phyloP scores from a whole-genome alignment of 2,329 filamentous ascomycete genomes.

The Fusarium metavorans region DNA sequence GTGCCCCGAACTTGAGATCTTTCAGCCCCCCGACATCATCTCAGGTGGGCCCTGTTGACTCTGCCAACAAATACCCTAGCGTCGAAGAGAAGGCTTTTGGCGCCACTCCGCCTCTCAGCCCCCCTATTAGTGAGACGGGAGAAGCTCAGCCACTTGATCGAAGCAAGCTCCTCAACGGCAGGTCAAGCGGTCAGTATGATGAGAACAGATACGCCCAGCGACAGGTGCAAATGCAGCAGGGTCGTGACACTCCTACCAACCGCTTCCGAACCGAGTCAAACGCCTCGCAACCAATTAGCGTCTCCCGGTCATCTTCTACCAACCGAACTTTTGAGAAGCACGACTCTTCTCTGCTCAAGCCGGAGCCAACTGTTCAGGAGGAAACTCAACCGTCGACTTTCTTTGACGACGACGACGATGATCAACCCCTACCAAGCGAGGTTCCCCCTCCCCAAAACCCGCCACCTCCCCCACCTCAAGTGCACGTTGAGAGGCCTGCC shows the following conservation, averaged over 20 bases:
- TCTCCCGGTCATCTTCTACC: slow-evolving; percentile 62
- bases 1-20: slow-evolving; percentile 76
- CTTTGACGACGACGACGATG: slow-evolving; percentile 59
- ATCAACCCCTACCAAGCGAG: slow-evolving; percentile 41
- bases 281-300: slow-evolving; percentile 50
- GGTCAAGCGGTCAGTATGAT: slow-evolving; percentile 80
- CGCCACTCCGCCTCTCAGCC: slow-evolving; percentile 56
- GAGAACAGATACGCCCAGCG: slow-evolving; percentile 87
- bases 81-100: slow-evolving; percentile 51
- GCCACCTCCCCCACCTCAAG: slow-evolving; percentile 51
- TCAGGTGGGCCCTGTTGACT: slow-evolving; percentile 53
- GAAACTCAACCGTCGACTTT: slow-evolving; percentile 54
- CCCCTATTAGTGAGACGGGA: slow-evolving; percentile 76
- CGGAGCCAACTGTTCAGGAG: slow-evolving; percentile 50
- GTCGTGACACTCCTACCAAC: slow-evolving; percentile 71
- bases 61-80: slow-evolving; percentile 51
- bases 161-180: slow-evolving; percentile 79
- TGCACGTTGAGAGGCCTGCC: slow-evolving; percentile 60
- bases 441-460: slow-evolving; percentile 16
- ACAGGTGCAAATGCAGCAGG: slow-evolving; percentile 83
- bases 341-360: slow-evolving; percentile 44
- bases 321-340: slow-evolving; percentile 52
- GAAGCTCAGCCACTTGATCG: slow-evolving; percentile 77
- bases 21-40: slow-evolving; percentile 63
- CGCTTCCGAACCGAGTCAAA: slow-evolving; percentile 60